Evolutionary conservation across 768 basidiomycete species (phyloP).

Genomic region (Kwoniella shandongensis): DNA sequence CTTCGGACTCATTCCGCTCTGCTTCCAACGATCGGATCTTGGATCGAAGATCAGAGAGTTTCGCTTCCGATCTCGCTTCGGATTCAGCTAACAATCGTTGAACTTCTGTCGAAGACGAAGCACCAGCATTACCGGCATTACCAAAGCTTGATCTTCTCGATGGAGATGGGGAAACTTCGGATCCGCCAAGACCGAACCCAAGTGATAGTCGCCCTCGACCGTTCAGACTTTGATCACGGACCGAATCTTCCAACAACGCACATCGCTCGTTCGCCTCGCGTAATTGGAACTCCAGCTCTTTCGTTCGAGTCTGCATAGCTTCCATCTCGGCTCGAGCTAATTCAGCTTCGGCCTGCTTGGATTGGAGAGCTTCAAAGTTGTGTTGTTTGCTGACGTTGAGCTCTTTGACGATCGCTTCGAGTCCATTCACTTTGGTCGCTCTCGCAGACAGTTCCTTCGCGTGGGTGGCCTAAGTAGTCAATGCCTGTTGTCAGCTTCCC

Average conservation of each 20-base stretch:
- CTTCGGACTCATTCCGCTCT: constrained; percentile 82
- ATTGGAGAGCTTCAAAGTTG: constrained; percentile 81
- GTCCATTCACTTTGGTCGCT: constrained; percentile 63
- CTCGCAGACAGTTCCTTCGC: constrained; percentile 67
- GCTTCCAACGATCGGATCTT: constrained; percentile 68
- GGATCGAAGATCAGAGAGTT: constrained; percentile 68
- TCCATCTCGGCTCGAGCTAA: constrained; percentile 74
- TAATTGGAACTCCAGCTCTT: constrained; percentile 82
- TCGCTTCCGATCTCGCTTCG: constrained; percentile 74
- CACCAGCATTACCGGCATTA: neutral
- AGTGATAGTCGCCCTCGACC: constrained; percentile 45
- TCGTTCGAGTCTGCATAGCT: constrained; percentile 70
- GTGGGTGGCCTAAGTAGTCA: constrained; percentile 62
- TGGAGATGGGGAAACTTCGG: constrained; percentile 14
- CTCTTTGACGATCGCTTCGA: constrained; percentile 70
- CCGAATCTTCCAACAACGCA: constrained; percentile 60
- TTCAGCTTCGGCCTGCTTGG: constrained; percentile 86
- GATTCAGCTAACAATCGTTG: constrained; percentile 69
- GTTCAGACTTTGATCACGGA: constrained; percentile 55
- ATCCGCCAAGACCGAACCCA: constrained; percentile 5
- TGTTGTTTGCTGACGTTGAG: constrained; percentile 72
- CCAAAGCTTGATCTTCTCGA: constrained; percentile 11
- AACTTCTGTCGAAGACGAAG: constrained; percentile 35
- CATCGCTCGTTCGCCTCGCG: constrained; percentile 75
- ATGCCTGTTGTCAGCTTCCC: too few relatives aligned